A percentile compares a stretch with the other conserved stretches of the same genome.
Evolutionary conservation across 371 early-diverging fungal species (phyloP).

Genomic region (Lichtheimia ramosa): DNA sequence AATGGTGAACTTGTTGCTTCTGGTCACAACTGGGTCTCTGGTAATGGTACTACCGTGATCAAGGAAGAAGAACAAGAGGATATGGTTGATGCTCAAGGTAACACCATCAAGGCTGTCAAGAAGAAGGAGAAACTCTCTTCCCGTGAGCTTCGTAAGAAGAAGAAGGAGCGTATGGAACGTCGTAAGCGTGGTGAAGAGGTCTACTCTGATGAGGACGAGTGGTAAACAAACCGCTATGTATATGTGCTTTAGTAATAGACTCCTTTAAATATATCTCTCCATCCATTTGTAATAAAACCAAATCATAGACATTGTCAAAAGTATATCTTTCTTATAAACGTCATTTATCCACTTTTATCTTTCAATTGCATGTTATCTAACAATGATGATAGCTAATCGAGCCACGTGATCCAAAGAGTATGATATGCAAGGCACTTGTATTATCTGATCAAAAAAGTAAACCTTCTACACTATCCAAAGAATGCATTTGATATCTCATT

Average conservation of each 20-base stretch:
- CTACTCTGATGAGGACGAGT: conserved; percentile 49
- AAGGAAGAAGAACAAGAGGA: conserved; percentile 44
- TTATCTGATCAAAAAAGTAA: too few species aligned
- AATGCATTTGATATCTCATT: conserved; percentile 27
- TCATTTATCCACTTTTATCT: too few species aligned
- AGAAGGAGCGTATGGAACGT: conserved; percentile 59
- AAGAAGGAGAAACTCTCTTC: conserved; percentile 53
- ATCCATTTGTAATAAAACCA: neutral
- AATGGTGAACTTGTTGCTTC: conserved; percentile 58
- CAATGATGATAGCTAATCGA: too few species aligned
- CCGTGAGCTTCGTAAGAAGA: conserved; percentile 56
- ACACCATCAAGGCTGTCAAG: conserved; percentile 46
- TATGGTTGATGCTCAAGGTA: conserved; percentile 52
- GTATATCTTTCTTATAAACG: too few species aligned
- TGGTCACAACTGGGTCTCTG: conserved; percentile 56
- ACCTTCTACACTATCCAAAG: conserved; percentile 17
- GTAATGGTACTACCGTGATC: conserved; percentile 40
- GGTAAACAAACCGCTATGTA: conserved; percentile 17
- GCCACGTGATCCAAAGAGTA: too few species aligned
- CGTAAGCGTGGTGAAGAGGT: conserved; percentile 61
- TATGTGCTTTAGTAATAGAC: too few species aligned
- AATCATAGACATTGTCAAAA: neutral
- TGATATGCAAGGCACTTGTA: too few species aligned
- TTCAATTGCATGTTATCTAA: too few species aligned
- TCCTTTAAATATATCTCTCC: too few species aligned